phyloP scores from a whole-genome alignment of 257 asterid species.

The Plantago major region DNA sequence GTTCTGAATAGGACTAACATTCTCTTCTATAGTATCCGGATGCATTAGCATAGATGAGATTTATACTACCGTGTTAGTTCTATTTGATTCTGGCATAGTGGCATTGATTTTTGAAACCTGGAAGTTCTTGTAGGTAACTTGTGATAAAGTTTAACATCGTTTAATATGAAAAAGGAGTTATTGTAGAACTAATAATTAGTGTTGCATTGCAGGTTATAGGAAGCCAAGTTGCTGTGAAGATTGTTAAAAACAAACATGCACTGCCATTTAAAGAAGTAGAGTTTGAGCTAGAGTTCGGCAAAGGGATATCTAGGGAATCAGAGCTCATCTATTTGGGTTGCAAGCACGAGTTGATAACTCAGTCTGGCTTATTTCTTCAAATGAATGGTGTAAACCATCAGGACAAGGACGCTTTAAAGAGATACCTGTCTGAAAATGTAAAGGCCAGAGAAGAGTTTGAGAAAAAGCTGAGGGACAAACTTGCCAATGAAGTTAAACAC shows the following conservation, averaged over 20 bases:
- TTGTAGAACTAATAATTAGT: neutral
- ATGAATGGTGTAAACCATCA: conserved; percentile 36
- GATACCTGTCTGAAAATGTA: conserved; percentile 41
- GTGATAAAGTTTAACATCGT: too few relatives aligned
- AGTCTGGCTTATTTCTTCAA: conserved; percentile 31
- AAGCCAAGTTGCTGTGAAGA: conserved; percentile 78
- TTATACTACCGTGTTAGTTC: too few relatives aligned
- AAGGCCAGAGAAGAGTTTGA: conserved; percentile 51
- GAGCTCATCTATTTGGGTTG: conserved; percentile 78
- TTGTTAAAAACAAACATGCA: conserved; percentile 91
- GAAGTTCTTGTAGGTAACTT: too few relatives aligned
- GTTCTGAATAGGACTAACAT: too few relatives aligned
- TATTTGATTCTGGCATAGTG: too few relatives aligned
- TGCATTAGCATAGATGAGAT: too few relatives aligned
- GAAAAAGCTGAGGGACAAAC: conserved; percentile 63
- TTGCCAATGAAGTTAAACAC: conserved; percentile 28
- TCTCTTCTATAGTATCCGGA: too few relatives aligned
- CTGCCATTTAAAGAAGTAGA: conserved; percentile 79
- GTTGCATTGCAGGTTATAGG: conserved; percentile 54
- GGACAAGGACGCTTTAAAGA: conserved; percentile 54
- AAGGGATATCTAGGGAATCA: conserved; percentile 65
- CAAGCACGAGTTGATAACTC: conserved; percentile 60
- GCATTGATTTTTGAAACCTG: too few relatives aligned
- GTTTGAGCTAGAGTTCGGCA: conserved; percentile 88
- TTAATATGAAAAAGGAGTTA: neutral